Evolutionary conservation across 2,329 filamentous ascomycete species (phyloP).

Genomic region (Talaromyces sp.): DNA sequence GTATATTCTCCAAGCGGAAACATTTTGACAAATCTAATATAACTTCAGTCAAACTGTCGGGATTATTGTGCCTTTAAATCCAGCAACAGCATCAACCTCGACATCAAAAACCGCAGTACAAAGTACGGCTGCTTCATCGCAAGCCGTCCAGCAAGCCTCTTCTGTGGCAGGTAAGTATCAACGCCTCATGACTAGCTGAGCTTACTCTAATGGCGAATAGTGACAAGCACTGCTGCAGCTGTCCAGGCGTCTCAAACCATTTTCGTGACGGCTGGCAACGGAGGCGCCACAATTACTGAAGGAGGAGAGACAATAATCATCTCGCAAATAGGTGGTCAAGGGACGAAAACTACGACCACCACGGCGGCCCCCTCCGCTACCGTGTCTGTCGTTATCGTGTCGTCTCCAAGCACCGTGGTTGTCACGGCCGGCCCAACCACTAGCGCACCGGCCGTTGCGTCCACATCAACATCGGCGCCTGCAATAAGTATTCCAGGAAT

Average conservation of each 20-base stretch:
- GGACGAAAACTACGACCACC: background rate
- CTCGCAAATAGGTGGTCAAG: conserved; percentile 4
- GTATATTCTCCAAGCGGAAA: background rate
- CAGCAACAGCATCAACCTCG: background rate
- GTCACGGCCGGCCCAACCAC: background rate
- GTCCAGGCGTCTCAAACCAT: background rate
- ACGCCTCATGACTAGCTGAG: background rate
- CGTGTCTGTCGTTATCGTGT: conserved; percentile 9
- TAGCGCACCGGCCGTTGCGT: background rate
- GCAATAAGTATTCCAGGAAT: background rate
- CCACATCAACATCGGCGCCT: background rate
- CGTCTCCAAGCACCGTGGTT: conserved; percentile 1
- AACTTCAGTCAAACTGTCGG: background rate
- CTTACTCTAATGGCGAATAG: background rate
- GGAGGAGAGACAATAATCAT: conserved; percentile 5
- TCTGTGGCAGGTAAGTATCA: background rate
- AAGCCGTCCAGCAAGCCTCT: background rate
- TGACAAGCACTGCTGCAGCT: background rate
- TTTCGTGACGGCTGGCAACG: background rate
- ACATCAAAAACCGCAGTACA: background rate
- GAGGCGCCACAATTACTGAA: background rate
- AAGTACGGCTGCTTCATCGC: background rate
- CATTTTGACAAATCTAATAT: background rate
- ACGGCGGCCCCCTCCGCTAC: background rate
- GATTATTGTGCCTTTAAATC: background rate